phyloP scores from a whole-genome alignment of 768 basidiomycete genomes.

The Cyclocybe cylindracea region DNA sequence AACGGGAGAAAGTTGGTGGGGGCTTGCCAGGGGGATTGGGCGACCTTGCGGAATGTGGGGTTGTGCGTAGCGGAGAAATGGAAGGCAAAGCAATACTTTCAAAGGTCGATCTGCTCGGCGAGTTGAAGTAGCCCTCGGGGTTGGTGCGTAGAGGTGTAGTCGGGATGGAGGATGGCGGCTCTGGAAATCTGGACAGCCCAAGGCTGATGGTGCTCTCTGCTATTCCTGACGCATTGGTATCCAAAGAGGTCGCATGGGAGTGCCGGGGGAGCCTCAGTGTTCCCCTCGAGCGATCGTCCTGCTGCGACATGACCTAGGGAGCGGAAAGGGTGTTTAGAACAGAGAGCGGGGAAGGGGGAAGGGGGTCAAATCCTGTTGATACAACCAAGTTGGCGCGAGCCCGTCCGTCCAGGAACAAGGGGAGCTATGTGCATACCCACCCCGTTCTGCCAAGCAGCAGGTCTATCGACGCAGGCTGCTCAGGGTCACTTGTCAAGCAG shows the following conservation, averaged over 20 bases:
- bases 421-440: conserved; percentile 10
- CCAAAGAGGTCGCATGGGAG: conserved; percentile 39
- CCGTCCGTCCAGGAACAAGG: conserved; percentile 4
- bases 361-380: conserved; percentile 1
- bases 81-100: conserved; percentile 25
- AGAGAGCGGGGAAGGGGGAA: neutral
- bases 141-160: conserved; percentile 37
- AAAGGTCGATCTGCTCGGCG: conserved; percentile 23
- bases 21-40: conserved; percentile 7
- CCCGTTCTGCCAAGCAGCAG: neutral
- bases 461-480: neutral
- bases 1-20: conserved; percentile 4
- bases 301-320: conserved; percentile 11
- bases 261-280: conserved; percentile 23
- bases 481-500: neutral
- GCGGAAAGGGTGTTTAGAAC: neutral
- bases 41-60: conserved; percentile 7
- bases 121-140: conserved; percentile 24
- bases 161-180: conserved; percentile 50
- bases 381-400: neutral
- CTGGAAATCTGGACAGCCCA: conserved; percentile 53
- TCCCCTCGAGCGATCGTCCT: conserved; percentile 6
- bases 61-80: conserved; percentile 15
- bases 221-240: conserved; percentile 56
- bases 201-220: conserved; percentile 59